Conservation (phyloP, 2,329 filamentous ascomycete genomes). For the Lecanicillium sp. region DNA sequence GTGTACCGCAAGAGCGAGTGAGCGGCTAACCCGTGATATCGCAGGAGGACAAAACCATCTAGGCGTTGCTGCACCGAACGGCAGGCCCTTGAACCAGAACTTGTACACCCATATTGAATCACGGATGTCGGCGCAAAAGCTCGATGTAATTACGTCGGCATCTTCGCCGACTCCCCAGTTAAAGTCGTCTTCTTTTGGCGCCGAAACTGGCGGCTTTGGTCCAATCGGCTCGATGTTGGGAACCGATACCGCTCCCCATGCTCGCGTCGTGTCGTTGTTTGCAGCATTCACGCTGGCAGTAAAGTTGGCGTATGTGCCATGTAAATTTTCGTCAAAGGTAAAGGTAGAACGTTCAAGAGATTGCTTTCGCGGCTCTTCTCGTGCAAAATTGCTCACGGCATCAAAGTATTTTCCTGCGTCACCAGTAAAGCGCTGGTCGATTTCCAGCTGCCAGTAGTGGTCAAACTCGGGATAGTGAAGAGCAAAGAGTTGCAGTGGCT, state of each 20-base stretch:
- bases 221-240: constrained; percentile 21
- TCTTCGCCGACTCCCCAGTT: constrained; percentile 25
- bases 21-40: constrained; percentile 22
- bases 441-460: constrained; percentile 33
- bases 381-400: constrained; percentile 30
- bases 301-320: constrained; percentile 39
- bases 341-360: constrained; percentile 50
- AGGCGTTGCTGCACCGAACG: constrained; percentile 15
- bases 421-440: constrained; percentile 31
- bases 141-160: constrained; percentile 22
- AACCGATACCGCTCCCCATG: constrained; percentile 22
- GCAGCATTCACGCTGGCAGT: constrained; percentile 16
- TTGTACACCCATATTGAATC: constrained; percentile 22
- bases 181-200: constrained; percentile 18
- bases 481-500: constrained; percentile 24
- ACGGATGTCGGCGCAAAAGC: constrained; percentile 20
- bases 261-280: constrained; percentile 18
- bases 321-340: constrained; percentile 44
- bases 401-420: constrained; percentile 22
- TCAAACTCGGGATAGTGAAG: constrained; percentile 25
- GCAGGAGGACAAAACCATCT: constrained; percentile 28
- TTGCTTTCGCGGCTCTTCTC: constrained; percentile 46
- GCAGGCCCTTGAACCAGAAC: constrained; percentile 22
- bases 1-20: constrained; percentile 23
- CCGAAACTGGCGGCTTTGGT: constrained; percentile 17